A percentile compares a stretch with the other conserved stretches of the same genome.
Evolutionary conservation across 345 rosid genomes (phyloP).

Genomic region (Linum trigynum): DNA sequence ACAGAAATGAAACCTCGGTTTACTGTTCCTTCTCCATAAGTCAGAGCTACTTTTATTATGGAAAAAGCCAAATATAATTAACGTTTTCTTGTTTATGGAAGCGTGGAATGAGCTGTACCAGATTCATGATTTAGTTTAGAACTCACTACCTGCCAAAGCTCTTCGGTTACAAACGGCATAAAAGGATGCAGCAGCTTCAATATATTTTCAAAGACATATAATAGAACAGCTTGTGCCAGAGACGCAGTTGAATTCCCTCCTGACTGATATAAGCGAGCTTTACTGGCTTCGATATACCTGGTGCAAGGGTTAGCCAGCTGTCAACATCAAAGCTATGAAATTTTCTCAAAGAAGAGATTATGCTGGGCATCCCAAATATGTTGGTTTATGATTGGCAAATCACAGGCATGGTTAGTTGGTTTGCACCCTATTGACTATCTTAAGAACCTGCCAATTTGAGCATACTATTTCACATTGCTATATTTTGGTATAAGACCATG

Average conservation of each 20-base stretch:
- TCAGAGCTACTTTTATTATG: too few relatives aligned
- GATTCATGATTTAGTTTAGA: background rate
- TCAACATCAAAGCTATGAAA: background rate
- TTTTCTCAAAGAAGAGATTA: background rate
- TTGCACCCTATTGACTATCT: too few relatives aligned
- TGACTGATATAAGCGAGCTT: slow-evolving; percentile 65
- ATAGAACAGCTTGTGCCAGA: slow-evolving; percentile 70
- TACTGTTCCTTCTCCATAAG: too few relatives aligned
- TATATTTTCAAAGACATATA: slow-evolving; percentile 75
- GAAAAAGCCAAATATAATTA: too few relatives aligned
- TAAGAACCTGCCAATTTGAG: too few relatives aligned
- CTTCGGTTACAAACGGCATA: slow-evolving; percentile 96
- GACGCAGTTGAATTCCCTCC: slow-evolving; percentile 41
- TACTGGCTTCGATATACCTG: slow-evolving; percentile 98
- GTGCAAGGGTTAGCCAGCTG: slow-evolving; percentile 11
- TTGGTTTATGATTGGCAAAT: too few relatives aligned
- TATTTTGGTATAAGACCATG: too few relatives aligned
- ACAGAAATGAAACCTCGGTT: too few relatives aligned
- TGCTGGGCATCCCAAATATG: too few relatives aligned
- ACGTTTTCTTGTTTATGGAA: too few relatives aligned
- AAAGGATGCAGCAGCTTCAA: slow-evolving; percentile 90
- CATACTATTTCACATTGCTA: too few relatives aligned
- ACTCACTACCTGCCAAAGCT: slow-evolving; percentile 79
- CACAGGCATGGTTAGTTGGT: too few relatives aligned
- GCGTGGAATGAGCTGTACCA: background rate